A percentile compares a stretch with the other conserved stretches of the same genome.
These are phyloP conservation scores for Hygrocybe coccinea DNA, from an alignment of 768 basidiomycete species.

Conservation along the genomic window DNA sequence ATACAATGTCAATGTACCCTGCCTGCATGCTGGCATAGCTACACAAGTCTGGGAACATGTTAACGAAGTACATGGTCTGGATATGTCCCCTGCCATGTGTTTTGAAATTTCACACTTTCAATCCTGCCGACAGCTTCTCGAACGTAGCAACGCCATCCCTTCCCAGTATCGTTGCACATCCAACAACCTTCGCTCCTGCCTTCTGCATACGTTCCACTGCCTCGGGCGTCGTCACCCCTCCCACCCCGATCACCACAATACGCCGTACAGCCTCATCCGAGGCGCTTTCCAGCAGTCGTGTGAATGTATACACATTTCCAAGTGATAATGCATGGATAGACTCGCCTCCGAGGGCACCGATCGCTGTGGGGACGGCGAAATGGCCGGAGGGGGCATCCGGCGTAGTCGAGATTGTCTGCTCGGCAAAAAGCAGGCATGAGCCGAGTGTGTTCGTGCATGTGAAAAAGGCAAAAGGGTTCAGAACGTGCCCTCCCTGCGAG, in stretches of 20 bases:
- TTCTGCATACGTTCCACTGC: too few relatives aligned
- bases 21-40: too few relatives aligned
- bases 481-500: constrained; percentile 11
- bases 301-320: constrained; percentile 69
- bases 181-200: constrained; percentile 55
- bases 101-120: too few relatives aligned
- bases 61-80: too few relatives aligned
- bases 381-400: constrained; percentile 8
- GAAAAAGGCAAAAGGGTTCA: constrained; percentile 60
- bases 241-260: constrained; percentile 72
- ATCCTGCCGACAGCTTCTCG: background rate
- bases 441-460: constrained; percentile 82
- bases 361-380: constrained; percentile 59
- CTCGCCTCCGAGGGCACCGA: constrained; percentile 77
- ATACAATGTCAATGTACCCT: too few relatives aligned
- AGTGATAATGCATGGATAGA: constrained; percentile 69
- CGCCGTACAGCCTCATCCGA: constrained; percentile 34
- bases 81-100: too few relatives aligned
- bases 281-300: constrained; percentile 43
- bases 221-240: too few relatives aligned
- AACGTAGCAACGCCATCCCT: constrained; percentile 36
- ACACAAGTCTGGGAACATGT: too few relatives aligned
- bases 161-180: constrained; percentile 50
- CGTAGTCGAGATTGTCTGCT: constrained; percentile 37
- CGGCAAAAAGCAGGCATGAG: constrained; percentile 56